Percentiles rank a stretch among this genome's conserved stretches.
Conservation (phyloP, 2,329 filamentous ascomycete species). For the Venturia pyrina region DNA sequence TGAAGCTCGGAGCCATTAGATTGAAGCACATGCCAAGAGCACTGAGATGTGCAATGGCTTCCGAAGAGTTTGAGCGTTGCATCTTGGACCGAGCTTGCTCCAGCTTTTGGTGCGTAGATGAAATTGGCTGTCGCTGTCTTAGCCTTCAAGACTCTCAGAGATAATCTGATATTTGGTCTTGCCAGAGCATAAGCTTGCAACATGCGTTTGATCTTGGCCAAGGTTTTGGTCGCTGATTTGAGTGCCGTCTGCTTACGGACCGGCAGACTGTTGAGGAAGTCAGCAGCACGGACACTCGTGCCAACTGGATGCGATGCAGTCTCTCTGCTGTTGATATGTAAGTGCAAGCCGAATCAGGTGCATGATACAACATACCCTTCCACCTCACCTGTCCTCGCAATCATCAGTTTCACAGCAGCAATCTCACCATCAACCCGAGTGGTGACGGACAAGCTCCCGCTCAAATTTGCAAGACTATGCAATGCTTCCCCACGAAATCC, state of each 20-base stretch:
- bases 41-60: conserved; percentile 44
- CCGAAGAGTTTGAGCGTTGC: conserved; percentile 55
- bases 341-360: background rate
- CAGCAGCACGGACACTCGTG: conserved; percentile 53
- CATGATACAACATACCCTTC: conserved; percentile 26
- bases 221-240: conserved; percentile 47
- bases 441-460: conserved; percentile 46
- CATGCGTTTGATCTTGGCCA: conserved; percentile 49
- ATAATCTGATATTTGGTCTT: conserved; percentile 51
- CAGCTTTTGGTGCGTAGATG: conserved; percentile 50
- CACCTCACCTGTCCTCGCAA: conserved; percentile 41
- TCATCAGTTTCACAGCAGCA: conserved; percentile 45
- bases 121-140: conserved; percentile 44
- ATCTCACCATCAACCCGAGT: conserved; percentile 54
- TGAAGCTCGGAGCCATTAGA: conserved; percentile 38
- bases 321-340: conserved; percentile 23
- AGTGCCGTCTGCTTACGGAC: conserved; percentile 51
- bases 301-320: conserved; percentile 51
- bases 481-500: conserved; percentile 70
- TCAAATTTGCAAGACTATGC: conserved; percentile 53
- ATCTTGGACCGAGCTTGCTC: conserved; percentile 39
- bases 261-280: conserved; percentile 51
- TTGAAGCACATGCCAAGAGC: conserved; percentile 32
- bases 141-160: conserved; percentile 48
- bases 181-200: conserved; percentile 58